Percentiles rank a stretch among this genome's conserved stretches.
Conservation (phyloP, 192 early-diverging fungal species). For the Coemansia guatemalensis region DNA sequence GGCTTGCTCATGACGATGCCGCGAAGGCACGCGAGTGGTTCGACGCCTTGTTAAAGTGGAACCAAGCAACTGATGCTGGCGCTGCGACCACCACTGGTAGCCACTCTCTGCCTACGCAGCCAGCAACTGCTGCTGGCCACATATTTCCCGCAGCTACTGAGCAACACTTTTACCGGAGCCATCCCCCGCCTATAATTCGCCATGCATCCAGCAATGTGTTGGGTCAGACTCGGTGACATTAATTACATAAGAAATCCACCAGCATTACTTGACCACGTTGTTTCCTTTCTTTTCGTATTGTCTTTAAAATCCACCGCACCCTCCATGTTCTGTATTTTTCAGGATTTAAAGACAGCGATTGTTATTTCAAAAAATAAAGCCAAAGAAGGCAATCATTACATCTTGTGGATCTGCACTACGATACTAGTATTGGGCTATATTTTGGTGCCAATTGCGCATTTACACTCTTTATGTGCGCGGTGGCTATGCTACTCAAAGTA, state of each 20-base stretch:
- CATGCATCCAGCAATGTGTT: constrained; percentile 4
- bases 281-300: neutral
- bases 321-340: neutral
- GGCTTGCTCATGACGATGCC: constrained; percentile 49
- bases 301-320: neutral
- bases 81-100: constrained; percentile 6
- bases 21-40: constrained; percentile 41
- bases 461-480: neutral
- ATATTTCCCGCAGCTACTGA: constrained; percentile 2
- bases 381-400: neutral
- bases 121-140: neutral
- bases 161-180: neutral
- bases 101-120: constrained; percentile 28
- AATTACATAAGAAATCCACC: neutral
- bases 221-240: neutral
- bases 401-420: neutral
- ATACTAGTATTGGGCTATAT: neutral
- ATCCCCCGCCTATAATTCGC: neutral
- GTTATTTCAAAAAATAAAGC: neutral
- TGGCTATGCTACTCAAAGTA: neutral
- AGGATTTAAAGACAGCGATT: neutral
- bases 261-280: neutral
- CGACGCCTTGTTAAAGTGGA: constrained; percentile 35
- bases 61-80: neutral
- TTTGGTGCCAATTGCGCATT: neutral